Evolutionary conservation across 805 yeast species (phyloP), one percentile per base, ranked within the genome.

Genomic region (Ogataea methanolica): DNA sequence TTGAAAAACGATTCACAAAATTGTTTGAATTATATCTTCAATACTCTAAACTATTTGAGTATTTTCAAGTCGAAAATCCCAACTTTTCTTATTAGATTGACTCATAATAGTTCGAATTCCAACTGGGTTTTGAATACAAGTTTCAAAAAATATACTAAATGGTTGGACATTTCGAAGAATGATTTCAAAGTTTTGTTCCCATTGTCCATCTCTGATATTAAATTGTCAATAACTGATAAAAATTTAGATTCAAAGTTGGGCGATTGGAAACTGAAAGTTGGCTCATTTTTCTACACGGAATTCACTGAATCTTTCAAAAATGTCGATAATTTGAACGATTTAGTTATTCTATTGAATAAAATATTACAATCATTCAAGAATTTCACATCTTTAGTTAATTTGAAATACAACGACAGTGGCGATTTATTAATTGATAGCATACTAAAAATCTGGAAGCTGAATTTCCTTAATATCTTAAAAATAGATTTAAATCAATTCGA

Each of bases 71-170:
- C 60, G 6, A 63, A 65, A 41, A 33, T 67, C 12, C 49, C 63
- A 4, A 47, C 55, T 0, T 36, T 47, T 5, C 21, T 63, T 29
- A 47, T 47, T 16, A 53, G 67, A 40, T 39, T 55, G 11, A 50
- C 59, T n/a, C 55, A 57, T 43, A 56, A 50, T 26, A 42, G 50
- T 36, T 48, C 42, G 8, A 50, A 46, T 26, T 48, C 58, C 5
- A 60, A 60, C 37, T 66, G 71, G 71, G 44, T 63, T 1, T 23
- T 46, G 6, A 58, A 53, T 41, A 52, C 67, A 1, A 45, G 49
- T 23, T 56, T 65, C 41, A 53, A 49, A 22, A 60, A 58, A 41
- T 67, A 65, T 63, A 26, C 47, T 4, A 50, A 50, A 11, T 67
- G 69, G 70, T 50, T 68, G 2, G 51, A 56, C 26, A 47, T 56